Conservation (phyloP, 2,329 filamentous ascomycete genomes). For the Pyrenophora tritici-repentis region DNA sequence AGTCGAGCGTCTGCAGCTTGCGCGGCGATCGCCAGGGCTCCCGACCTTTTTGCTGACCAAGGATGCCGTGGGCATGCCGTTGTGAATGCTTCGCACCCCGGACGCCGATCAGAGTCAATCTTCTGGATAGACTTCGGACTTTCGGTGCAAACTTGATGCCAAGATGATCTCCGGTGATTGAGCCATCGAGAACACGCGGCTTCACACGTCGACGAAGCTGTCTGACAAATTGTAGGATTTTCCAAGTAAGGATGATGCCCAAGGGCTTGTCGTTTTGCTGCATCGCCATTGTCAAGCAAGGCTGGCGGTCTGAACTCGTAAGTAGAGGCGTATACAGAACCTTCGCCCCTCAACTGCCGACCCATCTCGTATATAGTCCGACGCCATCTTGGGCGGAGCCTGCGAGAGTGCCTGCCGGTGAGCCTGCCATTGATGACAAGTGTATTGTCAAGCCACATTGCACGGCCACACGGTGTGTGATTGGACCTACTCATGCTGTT, state of each 20-base stretch:
- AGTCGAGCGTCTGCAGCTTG: constrained; percentile 28
- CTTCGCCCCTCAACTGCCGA: constrained; percentile 14
- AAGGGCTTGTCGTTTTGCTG: constrained; percentile 31
- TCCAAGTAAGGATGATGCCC: constrained; percentile 45
- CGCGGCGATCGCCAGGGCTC: constrained; percentile 22
- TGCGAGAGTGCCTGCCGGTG: constrained; percentile 34
- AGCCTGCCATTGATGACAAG: constrained; percentile 21
- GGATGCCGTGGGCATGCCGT: constrained; percentile 11
- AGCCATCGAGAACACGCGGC: constrained; percentile 34
- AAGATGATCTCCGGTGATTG: constrained; percentile 26
- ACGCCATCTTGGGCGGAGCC: constrained; percentile 28
- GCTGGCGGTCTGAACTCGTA: constrained; percentile 24
- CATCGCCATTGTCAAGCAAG: constrained; percentile 40
- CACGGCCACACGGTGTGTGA: constrained; percentile 23
- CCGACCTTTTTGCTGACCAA: constrained; percentile 16
- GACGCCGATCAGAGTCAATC: constrained; percentile 28
- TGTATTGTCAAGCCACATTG: constrained; percentile 20
- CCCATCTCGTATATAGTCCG: constrained; percentile 30
- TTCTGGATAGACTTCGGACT: constrained; percentile 36
- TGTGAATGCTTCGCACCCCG: constrained; percentile 29
- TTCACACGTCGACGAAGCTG: constrained; percentile 46
- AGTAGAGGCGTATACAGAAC: constrained; percentile 27
- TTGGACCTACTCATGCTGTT: constrained; percentile 14
- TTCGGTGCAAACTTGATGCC: constrained; percentile 25
- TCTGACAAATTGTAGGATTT: constrained; percentile 47